These are phyloP conservation scores for Brassica hybrid DNA, from an alignment of 441 rosid species.

Conservation along the genomic window DNA sequence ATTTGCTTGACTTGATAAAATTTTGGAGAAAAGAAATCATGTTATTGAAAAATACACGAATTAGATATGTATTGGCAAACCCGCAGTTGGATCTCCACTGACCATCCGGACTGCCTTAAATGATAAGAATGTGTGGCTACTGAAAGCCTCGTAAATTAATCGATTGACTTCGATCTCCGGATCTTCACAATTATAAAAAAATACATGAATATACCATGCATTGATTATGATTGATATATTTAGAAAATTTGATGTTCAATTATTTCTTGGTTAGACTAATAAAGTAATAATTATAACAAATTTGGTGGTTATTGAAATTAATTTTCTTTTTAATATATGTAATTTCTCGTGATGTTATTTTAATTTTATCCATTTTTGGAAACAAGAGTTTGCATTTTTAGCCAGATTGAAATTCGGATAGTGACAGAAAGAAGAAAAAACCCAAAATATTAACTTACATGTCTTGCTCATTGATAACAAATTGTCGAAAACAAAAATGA, in stretches of 20 bases:
- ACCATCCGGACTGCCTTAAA: too few species aligned
- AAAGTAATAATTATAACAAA: not conserved
- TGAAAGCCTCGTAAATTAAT: too few species aligned
- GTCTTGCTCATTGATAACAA: slow-evolving; percentile 1
- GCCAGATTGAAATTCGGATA: not conserved
- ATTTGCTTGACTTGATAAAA: not conserved
- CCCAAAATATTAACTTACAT: not conserved
- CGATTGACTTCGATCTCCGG: too few species aligned
- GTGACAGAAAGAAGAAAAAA: not conserved
- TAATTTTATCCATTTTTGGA: not conserved
- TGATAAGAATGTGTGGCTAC: too few species aligned
- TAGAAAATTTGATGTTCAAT: not conserved
- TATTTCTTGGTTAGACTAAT: not conserved
- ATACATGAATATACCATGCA: not conserved
- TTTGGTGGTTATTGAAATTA: not conserved
- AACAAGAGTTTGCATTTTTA: not conserved
- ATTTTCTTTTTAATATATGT: not conserved
- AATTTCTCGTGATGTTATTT: not conserved
- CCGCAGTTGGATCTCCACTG: too few species aligned
- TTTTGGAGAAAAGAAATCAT: not conserved
- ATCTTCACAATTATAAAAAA: not conserved
- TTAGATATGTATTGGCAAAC: too few species aligned
- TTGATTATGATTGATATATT: not conserved
- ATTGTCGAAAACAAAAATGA: not conserved
- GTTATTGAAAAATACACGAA: not conserved